A percentile compares a stretch with the other conserved stretches of the same genome.
Conservation (phyloP, 441 rosid species). For the Francoa sonchifolia region DNA sequence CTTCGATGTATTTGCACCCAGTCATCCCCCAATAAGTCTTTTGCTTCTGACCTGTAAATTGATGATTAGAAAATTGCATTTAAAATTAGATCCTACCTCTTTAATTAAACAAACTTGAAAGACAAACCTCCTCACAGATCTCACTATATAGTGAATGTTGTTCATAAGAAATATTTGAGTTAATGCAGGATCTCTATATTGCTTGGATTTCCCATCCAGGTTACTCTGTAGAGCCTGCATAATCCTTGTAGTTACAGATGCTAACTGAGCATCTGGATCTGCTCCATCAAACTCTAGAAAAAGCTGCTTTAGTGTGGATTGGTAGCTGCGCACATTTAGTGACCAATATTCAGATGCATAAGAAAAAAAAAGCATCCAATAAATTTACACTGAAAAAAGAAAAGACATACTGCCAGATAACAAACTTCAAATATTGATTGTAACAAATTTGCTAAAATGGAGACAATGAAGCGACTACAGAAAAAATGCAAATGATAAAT, state of each 20-base stretch:
- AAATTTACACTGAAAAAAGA: no score
- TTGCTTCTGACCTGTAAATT: conserved; percentile 70
- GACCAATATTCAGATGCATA: conserved; percentile 7
- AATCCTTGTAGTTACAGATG: conserved; percentile 60
- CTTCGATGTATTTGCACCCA: conserved; percentile 1
- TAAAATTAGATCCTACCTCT: not conserved
- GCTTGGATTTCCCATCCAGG: conserved; percentile 85
- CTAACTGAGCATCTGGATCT: conserved; percentile 55
- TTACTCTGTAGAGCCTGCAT: conserved; percentile 81
- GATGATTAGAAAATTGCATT: conserved; percentile 1
- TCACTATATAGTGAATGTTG: conserved; percentile 85
- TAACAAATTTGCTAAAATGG: no score
- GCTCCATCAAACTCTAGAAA: conserved; percentile 61
- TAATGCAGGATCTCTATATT: conserved; percentile 79
- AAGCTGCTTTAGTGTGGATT: conserved; percentile 65
- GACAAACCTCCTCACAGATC: conserved; percentile 83
- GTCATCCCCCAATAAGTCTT: not conserved
- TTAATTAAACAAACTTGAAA: conserved; percentile 3
- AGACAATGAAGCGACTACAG: not conserved
- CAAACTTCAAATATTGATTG: no score
- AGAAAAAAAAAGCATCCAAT: no score
- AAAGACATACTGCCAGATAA: no score
- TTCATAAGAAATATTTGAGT: conserved; percentile 87
- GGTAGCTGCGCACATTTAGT: conserved; percentile 46
- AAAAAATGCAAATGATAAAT: not conserved